phyloP scores from a whole-genome alignment of 805 yeast genomes.

The Suhomyces kilbournensis region DNA sequence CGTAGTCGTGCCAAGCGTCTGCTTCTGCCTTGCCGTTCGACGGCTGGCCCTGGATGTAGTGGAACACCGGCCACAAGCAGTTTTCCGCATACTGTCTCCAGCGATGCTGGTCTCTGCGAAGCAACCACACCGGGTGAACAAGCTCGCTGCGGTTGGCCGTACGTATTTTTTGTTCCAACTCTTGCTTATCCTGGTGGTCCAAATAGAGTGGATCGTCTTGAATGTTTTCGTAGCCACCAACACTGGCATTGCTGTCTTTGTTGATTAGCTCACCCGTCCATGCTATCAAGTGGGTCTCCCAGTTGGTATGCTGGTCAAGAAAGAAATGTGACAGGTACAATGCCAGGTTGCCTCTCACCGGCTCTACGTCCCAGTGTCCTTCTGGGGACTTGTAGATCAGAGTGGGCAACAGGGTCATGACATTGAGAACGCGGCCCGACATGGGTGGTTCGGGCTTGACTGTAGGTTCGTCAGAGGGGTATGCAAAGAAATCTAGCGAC shows the following conservation, averaged over 20 bases:
- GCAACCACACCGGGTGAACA: slow-evolving; percentile 86
- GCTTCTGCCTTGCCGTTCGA: slow-evolving; percentile 68
- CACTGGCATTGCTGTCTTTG: slow-evolving; percentile 13
- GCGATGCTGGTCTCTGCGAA: slow-evolving; percentile 70
- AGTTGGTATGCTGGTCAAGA: slow-evolving; percentile 61
- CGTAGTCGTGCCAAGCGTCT: slow-evolving; percentile 82
- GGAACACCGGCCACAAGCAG: slow-evolving; percentile 91
- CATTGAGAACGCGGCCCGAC: slow-evolving; percentile 68
- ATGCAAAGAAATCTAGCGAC: slow-evolving; percentile 19
- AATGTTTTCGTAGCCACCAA: slow-evolving; percentile 24
- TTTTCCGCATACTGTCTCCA: slow-evolving; percentile 92
- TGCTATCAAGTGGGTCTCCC: slow-evolving; percentile 87
- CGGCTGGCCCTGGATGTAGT: slow-evolving; percentile 80
- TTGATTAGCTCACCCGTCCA: slow-evolving; percentile 89
- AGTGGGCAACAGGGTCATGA: slow-evolving; percentile 65
- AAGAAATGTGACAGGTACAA: slow-evolving; percentile 71
- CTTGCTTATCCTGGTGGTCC: slow-evolving; percentile 51
- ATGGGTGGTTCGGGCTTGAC: slow-evolving; percentile 35
- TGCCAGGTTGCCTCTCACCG: slow-evolving; percentile 80
- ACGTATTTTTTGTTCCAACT: slow-evolving; percentile 47
- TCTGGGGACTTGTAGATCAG: slow-evolving; percentile 47
- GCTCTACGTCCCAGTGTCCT: slow-evolving; percentile 53
- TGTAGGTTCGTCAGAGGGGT: slow-evolving; percentile 14
- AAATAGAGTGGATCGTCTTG: slow-evolving; percentile 59
- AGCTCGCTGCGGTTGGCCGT: slow-evolving; percentile 45